Base-by-base conservation (phyloP, 352 stramenopile species). In the Globisporangium yorkense region DNA sequence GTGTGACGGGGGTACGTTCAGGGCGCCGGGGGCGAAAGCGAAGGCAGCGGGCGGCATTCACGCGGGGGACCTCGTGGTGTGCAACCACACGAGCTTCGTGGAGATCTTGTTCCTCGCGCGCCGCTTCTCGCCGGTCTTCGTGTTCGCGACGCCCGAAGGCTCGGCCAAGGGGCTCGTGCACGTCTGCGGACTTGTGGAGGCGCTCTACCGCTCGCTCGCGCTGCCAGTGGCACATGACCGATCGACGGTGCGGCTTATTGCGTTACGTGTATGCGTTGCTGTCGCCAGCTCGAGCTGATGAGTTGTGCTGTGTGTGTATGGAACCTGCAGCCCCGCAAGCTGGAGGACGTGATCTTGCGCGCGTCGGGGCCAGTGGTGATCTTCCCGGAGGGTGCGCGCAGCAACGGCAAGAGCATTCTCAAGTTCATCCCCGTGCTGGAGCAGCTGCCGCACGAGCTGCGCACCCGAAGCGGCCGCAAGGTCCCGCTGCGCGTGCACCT, bases 71-170 rank as follows among this genome's bases (percentile, higher is more conserved):
- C 65, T 94, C 45, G 64, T 94, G 39, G 74, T 94, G 54, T 88
- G 76, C 72, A 94, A 94, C 67, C 75, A 88, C 70, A 89, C 80
- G 63, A 89, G 70, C 57, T 89, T 92, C 49, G 43, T 92, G 27
- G 84, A 94, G 69, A 60, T 94, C 13, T 49, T 92, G 48, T 92
- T 90, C 68, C 65, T 94, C 35, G 71, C 78, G 29, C 75, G 72
- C 45, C 82, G 84, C 40, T 94, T 88, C 62, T 94, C 84, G 54
- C 84, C 84, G 0, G 66, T 79, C 35, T 94, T 94, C 63, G 77
- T 86, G 43, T 88, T 90, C 47, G 75, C 73, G 18, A 76, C 60
- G 3, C 67, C 82, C 41, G 77, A 84, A 15, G 72, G 69, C 16
- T 70, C 77, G 0, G 59, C 73, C 41, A 86, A 82, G 52, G 75